Conservation (phyloP, 768 basidiomycete genomes). For the Russula sp. region DNA sequence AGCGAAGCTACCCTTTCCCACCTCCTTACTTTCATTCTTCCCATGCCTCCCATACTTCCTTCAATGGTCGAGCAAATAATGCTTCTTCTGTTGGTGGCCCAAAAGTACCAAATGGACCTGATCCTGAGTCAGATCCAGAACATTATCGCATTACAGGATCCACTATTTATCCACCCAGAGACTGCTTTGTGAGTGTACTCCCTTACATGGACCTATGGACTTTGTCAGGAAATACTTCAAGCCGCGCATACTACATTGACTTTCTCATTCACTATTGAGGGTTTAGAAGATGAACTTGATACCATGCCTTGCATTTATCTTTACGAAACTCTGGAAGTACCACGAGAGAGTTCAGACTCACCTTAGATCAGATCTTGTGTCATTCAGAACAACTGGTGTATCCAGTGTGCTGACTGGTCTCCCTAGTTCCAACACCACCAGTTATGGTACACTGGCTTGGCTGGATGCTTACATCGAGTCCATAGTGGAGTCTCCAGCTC, state of each 20-base stretch:
- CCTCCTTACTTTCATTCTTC: constrained; percentile 5
- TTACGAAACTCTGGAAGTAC: constrained; percentile 5
- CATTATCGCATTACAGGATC: not conserved
- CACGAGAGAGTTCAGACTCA: not conserved
- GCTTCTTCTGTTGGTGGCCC: not conserved
- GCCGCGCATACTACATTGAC: not conserved
- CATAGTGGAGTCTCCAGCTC: not conserved
- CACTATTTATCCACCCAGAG: not conserved
- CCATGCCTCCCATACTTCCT: not conserved
- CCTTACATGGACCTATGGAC: not conserved
- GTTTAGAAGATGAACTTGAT: not conserved
- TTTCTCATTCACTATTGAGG: not conserved
- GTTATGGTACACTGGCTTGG: not conserved
- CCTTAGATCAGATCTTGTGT: not conserved
- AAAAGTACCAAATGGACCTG: constrained; percentile 3
- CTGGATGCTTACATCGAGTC: not conserved
- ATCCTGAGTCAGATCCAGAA: not conserved
- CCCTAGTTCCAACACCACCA: too few relatives aligned
- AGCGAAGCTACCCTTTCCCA: not conserved
- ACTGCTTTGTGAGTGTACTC: not conserved
- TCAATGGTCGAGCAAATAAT: not conserved
- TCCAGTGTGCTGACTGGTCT: not conserved
- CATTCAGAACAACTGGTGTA: not conserved
- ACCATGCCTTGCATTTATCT: not conserved
- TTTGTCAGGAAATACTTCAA: not conserved